Conservation (phyloP, 2,329 filamentous ascomycete genomes). For the Fusarium falciforme region DNA sequence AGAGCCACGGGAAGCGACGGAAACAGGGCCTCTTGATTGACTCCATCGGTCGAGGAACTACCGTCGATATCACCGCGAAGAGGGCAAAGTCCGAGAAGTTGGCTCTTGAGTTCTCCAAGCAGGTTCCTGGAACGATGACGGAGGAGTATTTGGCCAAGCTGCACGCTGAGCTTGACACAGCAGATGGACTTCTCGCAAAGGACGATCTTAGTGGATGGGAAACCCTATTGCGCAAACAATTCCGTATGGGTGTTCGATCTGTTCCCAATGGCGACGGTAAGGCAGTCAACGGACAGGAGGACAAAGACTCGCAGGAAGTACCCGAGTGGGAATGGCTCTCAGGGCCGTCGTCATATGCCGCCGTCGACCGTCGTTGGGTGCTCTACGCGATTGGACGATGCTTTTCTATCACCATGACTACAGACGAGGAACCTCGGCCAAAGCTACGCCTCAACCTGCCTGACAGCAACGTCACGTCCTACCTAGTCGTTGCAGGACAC, state of each 20-base stretch:
- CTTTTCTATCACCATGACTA: constrained; percentile 62
- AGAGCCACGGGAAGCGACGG: constrained; percentile 65
- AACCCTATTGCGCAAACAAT: constrained; percentile 59
- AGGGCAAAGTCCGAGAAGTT: constrained; percentile 46
- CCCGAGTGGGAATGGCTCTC: constrained; percentile 65
- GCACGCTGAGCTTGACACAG: constrained; percentile 56
- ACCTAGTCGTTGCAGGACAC: constrained; percentile 70
- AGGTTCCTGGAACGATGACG: constrained; percentile 62
- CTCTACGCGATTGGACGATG: constrained; percentile 72
- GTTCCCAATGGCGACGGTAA: constrained; percentile 35
- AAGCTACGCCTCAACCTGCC: constrained; percentile 55
- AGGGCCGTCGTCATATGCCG: constrained; percentile 58
- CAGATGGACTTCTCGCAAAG: constrained; percentile 60
- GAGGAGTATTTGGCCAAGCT: constrained; percentile 61
- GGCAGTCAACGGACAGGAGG: constrained; percentile 17
- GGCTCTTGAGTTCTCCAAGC: constrained; percentile 49
- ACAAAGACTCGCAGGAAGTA: constrained; percentile 42
- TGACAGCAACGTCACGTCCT: constrained; percentile 66
- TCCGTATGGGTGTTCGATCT: constrained; percentile 55
- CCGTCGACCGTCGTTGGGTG: constrained; percentile 74
- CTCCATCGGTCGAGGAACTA: constrained; percentile 74
- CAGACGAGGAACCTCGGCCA: constrained; percentile 52
- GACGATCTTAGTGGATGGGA: constrained; percentile 64
- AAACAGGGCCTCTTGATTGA: constrained; percentile 76
- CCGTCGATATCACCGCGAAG: constrained; percentile 51